Conservation (phyloP, 2,329 filamentous ascomycete species). For the Aspergillus viridinutans region DNA sequence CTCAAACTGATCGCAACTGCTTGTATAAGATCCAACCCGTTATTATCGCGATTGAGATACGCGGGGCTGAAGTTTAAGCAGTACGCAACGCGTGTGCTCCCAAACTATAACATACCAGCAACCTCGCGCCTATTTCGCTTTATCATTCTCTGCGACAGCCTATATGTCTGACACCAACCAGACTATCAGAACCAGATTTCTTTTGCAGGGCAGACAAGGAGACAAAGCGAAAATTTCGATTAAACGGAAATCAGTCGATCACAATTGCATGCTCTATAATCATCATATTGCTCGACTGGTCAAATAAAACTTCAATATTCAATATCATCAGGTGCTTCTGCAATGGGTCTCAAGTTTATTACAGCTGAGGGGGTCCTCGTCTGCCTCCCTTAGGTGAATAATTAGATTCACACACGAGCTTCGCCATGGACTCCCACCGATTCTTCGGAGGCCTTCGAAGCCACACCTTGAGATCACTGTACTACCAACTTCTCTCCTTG, state of each 20-base stretch:
- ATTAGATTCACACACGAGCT: slow-evolving; percentile 19
- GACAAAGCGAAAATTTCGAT: neutral
- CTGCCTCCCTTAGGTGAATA: slow-evolving; percentile 26
- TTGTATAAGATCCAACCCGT: neutral
- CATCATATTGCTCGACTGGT: slow-evolving; percentile 2
- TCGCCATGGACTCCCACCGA: slow-evolving; percentile 29
- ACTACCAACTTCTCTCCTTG: slow-evolving; percentile 3
- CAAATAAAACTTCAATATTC: slow-evolving; percentile 11
- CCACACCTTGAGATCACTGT: slow-evolving; percentile 18
- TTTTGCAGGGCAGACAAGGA: slow-evolving; percentile 6
- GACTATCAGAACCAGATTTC: slow-evolving; percentile 5
- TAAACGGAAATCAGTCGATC: neutral
- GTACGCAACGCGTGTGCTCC: neutral
- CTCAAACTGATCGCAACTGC: neutral
- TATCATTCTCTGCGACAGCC: slow-evolving; percentile 5
- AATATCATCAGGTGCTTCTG: slow-evolving; percentile 4
- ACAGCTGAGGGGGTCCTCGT: slow-evolving; percentile 21
- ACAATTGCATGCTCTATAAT: slow-evolving; percentile 8
- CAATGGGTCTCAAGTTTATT: slow-evolving; percentile 23
- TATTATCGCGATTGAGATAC: neutral
- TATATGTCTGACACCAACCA: slow-evolving; percentile 20
- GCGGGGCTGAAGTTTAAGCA: neutral
- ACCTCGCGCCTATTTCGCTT: neutral
- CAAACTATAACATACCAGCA: neutral
- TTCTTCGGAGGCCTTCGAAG: slow-evolving; percentile 29